Base-by-base conservation (phyloP, 345 rosid genomes). In the Reutealis trisperma region DNA sequence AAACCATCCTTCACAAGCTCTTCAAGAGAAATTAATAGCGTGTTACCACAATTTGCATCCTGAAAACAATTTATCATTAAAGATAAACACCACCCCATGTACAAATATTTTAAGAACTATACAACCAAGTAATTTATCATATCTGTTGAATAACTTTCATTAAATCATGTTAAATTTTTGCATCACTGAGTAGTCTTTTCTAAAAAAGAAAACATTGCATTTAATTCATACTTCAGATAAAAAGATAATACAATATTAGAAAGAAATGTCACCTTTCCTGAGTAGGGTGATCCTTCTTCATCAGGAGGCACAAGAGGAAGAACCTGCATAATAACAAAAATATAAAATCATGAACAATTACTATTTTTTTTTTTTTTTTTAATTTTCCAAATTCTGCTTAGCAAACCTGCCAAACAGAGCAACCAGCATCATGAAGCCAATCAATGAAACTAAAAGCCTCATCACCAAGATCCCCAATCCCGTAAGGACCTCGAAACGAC, bases 11-110 rank as follows among this genome's bases (percentile, higher is more conserved):
- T 89, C 0, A 92, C 94, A 72, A 93, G 97, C 91, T 95, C 97
- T 59, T 90, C 96, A 30, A 95, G 92, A 45, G 98, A 95, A 84
- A 95, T 95, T 88, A 95, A 87, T 71, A 95, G 86, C 24, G 92
- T 90, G 63, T 91, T 95, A 32, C 98, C 99, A 80, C 98, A 95
- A 80, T 95, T 93, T 34, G 99, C 99, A 84, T 95, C 99, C 99
- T 95, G 85, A 57, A 80, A 77, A 27, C 64, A 63, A 63, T 18
- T 34, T 37, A 75, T 6, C 25, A 27, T 21, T 25, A 57, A 68
- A 27, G 13, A 24, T 18, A 54, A 54, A 18, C 58, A 54, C 11
- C 32, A 57, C 24, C 34, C 45, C 45, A n/a, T 34, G 42, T 8
- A 16, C 21, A 4, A 73, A 47, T 19, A 45, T 24, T n/a, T 5